phyloP scores from a whole-genome alignment of 768 basidiomycete genomes.

The Agaricus sinodeliciosus region DNA sequence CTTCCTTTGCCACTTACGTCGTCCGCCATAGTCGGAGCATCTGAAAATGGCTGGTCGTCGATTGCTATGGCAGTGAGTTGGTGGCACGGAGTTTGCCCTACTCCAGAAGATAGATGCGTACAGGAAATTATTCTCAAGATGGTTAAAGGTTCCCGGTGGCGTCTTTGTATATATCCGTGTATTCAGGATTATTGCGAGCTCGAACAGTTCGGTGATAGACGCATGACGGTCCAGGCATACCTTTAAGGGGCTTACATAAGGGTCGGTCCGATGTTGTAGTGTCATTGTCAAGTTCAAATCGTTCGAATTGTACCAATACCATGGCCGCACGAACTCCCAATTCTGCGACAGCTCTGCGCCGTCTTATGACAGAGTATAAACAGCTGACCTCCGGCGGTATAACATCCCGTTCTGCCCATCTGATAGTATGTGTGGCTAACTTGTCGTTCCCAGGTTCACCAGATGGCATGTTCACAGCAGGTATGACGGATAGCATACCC shows the following conservation, averaged over 20 bases:
- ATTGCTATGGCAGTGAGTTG: constrained; percentile 6
- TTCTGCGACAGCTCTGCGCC: constrained; percentile 68
- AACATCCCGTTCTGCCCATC: constrained; percentile 10
- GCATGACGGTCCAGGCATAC: too few species aligned
- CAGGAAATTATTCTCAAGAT: neutral
- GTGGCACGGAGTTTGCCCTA: neutral
- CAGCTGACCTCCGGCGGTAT: constrained; percentile 75
- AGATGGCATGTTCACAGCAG: constrained; percentile 96
- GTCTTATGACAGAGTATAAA: constrained; percentile 92
- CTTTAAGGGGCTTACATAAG: too few species aligned
- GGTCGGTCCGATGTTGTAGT: too few species aligned
- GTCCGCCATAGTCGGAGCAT: constrained; percentile 1
- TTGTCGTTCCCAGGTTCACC: constrained; percentile 54
- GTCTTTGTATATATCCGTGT: neutral
- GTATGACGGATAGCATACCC: constrained; percentile 24
- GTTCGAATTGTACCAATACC: neutral
- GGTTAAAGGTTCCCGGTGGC: neutral
- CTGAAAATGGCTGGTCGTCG: neutral
- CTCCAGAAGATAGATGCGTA: neutral
- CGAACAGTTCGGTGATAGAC: too few species aligned
- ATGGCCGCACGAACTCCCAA: constrained; percentile 45
- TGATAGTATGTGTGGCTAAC: neutral
- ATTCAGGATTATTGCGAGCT: neutral
- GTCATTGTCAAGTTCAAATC: neutral
- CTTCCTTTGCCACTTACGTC: neutral